These are phyloP conservation scores for Phoenix dactylifera DNA, from an alignment of 176 grass and related monocot genomes.

Conservation along the genomic window DNA sequence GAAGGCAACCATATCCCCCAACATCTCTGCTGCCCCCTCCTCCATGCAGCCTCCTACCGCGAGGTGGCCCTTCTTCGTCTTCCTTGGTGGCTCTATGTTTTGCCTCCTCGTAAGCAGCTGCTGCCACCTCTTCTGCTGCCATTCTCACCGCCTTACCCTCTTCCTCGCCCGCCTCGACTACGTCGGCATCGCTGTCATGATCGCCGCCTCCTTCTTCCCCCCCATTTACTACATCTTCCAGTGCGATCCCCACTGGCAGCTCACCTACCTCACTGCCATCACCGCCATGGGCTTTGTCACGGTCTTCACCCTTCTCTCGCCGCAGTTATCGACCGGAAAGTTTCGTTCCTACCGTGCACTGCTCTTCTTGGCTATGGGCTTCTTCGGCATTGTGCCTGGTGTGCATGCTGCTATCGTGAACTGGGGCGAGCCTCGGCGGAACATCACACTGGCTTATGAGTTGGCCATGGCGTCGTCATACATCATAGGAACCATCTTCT, in stretches of 20 bases:
- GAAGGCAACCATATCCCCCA: slow-evolving; percentile 16
- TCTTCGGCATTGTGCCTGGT: slow-evolving; percentile 69
- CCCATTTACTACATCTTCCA: slow-evolving; percentile 89
- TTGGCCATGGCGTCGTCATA: slow-evolving; percentile 54
- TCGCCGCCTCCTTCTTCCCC: slow-evolving; percentile 88
- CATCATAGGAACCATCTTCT: slow-evolving; percentile 50
- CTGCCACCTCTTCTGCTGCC: slow-evolving; percentile 89
- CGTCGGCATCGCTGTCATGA: slow-evolving; percentile 87
- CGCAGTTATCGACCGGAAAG: slow-evolving; percentile 45
- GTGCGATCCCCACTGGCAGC: slow-evolving; percentile 41
- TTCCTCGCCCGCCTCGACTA: slow-evolving; percentile 88
- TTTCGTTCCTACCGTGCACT: slow-evolving; percentile 62
- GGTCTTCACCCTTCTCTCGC: slow-evolving; percentile 48
- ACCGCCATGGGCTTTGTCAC: slow-evolving; percentile 54
- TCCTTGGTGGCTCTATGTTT: slow-evolving; percentile 67
- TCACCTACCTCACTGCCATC: slow-evolving; percentile 59
- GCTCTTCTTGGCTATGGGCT: slow-evolving; percentile 73
- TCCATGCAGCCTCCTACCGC: no score
- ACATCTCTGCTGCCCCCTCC: not conserved
- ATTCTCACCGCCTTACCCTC: slow-evolving; percentile 50
- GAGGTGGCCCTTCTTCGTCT: slow-evolving; percentile 70
- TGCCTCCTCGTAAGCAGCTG: slow-evolving; percentile 65
- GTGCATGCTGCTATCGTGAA: slow-evolving; percentile 54
- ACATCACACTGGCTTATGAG: slow-evolving; percentile 58
- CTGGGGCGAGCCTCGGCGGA: slow-evolving; percentile 56